phyloP scores from a whole-genome alignment of 768 basidiomycete species.

The Kwoniella sp. region DNA sequence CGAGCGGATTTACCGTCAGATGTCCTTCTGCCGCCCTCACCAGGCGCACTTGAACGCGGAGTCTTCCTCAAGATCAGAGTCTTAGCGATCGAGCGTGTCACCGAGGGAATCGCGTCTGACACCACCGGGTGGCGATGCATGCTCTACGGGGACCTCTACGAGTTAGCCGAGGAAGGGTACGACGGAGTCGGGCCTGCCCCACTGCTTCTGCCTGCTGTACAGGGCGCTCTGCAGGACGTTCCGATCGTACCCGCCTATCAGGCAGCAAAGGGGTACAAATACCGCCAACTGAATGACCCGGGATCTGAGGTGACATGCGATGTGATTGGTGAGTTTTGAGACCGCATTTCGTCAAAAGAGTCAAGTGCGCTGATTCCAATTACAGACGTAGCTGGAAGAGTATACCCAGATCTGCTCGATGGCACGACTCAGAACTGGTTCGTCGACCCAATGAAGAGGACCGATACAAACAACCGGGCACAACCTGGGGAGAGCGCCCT shows the following conservation, averaged over 20 bases:
- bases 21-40: constrained; percentile 14
- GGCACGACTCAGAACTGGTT: constrained; percentile 25
- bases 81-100: constrained; percentile 27
- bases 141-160: constrained; percentile 37
- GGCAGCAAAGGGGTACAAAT: constrained; percentile 26
- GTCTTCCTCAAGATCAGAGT: constrained; percentile 36
- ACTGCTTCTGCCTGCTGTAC: not conserved
- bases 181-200: too few species aligned
- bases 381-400: constrained; percentile 41
- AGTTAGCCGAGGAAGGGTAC: constrained; percentile 21
- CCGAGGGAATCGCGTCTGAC: constrained; percentile 1
- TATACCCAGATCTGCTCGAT: constrained; percentile 35
- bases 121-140: constrained; percentile 27
- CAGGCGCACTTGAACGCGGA: constrained; percentile 23
- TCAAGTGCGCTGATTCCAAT: too few species aligned
- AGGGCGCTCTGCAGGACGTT: not conserved
- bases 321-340: constrained; percentile 30
- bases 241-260: constrained; percentile 8
- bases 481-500: constrained; percentile 14
- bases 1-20: constrained; percentile 24
- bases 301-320: constrained; percentile 37
- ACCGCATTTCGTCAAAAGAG: not conserved
- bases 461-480: constrained; percentile 6
- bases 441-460: constrained; percentile 5
- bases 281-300: constrained; percentile 30